A percentile compares a stretch with the other conserved stretches of the same genome.
Evolutionary conservation across 2,329 filamentous ascomycete genomes (phyloP).

Genomic region (Bipolaris sorokiniana): DNA sequence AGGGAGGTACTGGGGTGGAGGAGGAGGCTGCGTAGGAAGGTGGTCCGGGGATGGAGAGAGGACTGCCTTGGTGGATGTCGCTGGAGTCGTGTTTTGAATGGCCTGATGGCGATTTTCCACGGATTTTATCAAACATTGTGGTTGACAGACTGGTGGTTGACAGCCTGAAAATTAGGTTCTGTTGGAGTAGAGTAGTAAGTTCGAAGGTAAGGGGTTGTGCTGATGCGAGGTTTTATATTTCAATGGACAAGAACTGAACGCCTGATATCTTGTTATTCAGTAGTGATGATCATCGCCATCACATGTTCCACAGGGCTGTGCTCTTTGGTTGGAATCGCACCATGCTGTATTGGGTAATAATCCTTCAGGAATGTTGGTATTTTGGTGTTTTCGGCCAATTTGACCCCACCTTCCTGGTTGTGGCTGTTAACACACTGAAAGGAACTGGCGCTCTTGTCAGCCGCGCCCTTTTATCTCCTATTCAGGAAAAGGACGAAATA

Average conservation of each 20-base stretch:
- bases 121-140: conserved; percentile 24
- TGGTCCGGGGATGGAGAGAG: conserved; percentile 11
- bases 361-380: neutral
- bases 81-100: conserved; percentile 20
- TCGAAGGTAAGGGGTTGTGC: neutral
- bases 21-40: conserved; percentile 12
- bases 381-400: neutral
- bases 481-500: neutral
- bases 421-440: neutral
- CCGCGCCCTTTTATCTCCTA: too few relatives aligned
- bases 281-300: neutral
- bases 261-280: neutral
- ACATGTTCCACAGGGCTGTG: neutral
- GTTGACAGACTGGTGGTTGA: neutral
- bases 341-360: neutral
- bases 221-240: neutral
- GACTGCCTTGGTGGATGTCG: conserved; percentile 6
- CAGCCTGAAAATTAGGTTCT: neutral
- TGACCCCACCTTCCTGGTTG: neutral
- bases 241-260: neutral
- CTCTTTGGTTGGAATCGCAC: neutral
- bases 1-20: conserved; percentile 14
- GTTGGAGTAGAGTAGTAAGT: neutral
- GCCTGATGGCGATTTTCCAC: conserved; percentile 17
- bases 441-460: neutral